These are phyloP conservation scores for Diaporthe batatas DNA, from an alignment of 2,329 filamentous ascomycete genomes.

Conservation along the genomic window DNA sequence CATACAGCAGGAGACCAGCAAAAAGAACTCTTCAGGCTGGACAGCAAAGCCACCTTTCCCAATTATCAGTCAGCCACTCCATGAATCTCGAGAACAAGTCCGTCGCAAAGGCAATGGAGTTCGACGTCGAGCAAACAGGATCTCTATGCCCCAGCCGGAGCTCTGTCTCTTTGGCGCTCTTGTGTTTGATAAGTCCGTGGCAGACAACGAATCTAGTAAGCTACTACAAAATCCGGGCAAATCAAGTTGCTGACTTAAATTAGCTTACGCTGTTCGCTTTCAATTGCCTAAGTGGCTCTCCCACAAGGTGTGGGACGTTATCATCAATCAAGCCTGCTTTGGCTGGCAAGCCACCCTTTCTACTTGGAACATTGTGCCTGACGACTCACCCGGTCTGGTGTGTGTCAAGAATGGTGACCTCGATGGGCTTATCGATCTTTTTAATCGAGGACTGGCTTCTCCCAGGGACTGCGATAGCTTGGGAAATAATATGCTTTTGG, in stretches of 20 bases:
- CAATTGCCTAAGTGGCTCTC: conserved; percentile 26
- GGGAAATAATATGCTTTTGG: neutral
- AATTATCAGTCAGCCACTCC: neutral
- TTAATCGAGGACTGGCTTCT: neutral
- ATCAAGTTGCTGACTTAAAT: neutral
- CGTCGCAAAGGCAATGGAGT: neutral
- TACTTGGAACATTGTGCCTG: neutral
- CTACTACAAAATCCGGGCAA: too few species aligned
- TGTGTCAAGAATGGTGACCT: neutral
- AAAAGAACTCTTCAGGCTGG: neutral
- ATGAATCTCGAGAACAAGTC: neutral
- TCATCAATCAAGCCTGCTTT: neutral
- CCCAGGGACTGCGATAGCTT: neutral
- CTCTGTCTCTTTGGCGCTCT: neutral
- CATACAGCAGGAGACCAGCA: neutral
- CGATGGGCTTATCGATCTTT: conserved; percentile 13
- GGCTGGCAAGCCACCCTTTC: conserved; percentile 11
- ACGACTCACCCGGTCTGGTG: neutral
- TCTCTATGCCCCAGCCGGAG: neutral
- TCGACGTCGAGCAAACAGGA: neutral
- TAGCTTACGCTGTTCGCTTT: neutral
- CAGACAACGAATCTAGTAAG: neutral
- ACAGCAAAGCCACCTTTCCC: neutral
- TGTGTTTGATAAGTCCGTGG: neutral
- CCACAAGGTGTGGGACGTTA: conserved; percentile 8